Percentiles rank a stretch among this genome's conserved stretches.
phyloP scores from a whole-genome alignment of 1,139 yeast species.

The Hansenula lynferdii region DNA sequence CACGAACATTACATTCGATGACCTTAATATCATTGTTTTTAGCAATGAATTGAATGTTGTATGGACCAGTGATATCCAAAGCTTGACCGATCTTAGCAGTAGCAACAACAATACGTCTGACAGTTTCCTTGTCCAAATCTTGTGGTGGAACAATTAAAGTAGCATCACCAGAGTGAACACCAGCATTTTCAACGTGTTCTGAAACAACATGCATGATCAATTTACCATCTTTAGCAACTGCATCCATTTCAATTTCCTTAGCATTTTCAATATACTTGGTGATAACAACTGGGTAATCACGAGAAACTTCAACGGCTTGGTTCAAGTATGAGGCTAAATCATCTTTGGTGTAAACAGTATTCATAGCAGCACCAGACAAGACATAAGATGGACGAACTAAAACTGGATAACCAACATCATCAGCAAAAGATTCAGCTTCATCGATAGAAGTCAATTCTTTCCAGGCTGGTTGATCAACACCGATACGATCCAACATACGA shows the following conservation, averaged over 20 bases:
- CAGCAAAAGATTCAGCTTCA: constrained; percentile 93
- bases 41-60: constrained; percentile 93
- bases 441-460: constrained; percentile 91
- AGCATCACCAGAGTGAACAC: constrained; percentile 99
- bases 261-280: constrained; percentile 97
- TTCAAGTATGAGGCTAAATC: constrained; percentile 85
- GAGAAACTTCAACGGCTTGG: constrained; percentile 96
- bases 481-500: constrained; percentile 94
- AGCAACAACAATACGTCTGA: constrained; percentile 85
- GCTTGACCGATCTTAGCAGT: constrained; percentile 97
- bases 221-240: constrained; percentile 94
- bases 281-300: constrained; percentile 96
- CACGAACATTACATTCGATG: constrained; percentile 97
- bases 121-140: constrained; percentile 90
- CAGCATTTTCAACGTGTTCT: constrained; percentile 98
- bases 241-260: constrained; percentile 98
- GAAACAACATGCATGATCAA: constrained; percentile 97
- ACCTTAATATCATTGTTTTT: constrained; percentile 93
- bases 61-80: constrained; percentile 96
- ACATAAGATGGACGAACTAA: constrained; percentile 98
- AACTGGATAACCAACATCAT: constrained; percentile 89
- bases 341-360: constrained; percentile 86
- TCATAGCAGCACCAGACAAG: constrained; percentile 98
- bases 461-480: constrained; percentile 99
- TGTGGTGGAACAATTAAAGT: constrained; percentile 97